Evolutionary conservation across 225 moss, liverwort and hornwort genomes (phyloP).

Genomic region (Asterella californica): DNA sequence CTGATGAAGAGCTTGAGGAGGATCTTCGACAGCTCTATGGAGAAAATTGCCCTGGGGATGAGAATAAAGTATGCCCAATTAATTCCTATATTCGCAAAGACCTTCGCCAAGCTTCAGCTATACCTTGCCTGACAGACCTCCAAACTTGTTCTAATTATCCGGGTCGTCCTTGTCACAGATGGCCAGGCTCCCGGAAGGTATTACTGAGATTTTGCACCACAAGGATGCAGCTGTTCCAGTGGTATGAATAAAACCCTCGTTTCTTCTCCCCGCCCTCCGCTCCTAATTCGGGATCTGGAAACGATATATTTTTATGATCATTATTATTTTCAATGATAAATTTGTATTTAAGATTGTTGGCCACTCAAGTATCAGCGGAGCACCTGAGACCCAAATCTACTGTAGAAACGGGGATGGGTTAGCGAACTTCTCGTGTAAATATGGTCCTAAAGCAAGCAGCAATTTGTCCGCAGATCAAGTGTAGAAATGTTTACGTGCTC

Average conservation of each 20-base stretch:
- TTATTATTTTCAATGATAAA: no score
- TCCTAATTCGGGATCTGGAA: background rate
- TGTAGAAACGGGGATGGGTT: background rate
- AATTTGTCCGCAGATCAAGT: slow-evolving; percentile 29
- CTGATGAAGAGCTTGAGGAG: slow-evolving; percentile 42
- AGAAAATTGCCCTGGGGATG: slow-evolving; percentile 33
- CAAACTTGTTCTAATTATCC: background rate
- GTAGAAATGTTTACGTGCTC: slow-evolving; percentile 36
- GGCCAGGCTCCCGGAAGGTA: slow-evolving; percentile 38
- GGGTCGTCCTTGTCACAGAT: slow-evolving; percentile 22
- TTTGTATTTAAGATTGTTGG: background rate
- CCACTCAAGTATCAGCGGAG: background rate
- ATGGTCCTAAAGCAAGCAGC: background rate
- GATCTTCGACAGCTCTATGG: slow-evolving; percentile 33
- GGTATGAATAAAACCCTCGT: slow-evolving; percentile 16
- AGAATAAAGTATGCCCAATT: slow-evolving; percentile 26
- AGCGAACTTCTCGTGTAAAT: background rate
- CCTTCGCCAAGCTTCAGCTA: background rate
- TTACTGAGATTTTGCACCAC: slow-evolving; percentile 38
- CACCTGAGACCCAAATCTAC: background rate
- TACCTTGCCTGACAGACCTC: background rate
- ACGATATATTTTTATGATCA: background rate
- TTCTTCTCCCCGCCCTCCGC: background rate
- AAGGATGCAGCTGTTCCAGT: slow-evolving; percentile 38
- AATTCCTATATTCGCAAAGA: background rate